Evolutionary conservation across 2,329 filamentous ascomycete species (phyloP).

Genomic region (Trichoderma hamatum): DNA sequence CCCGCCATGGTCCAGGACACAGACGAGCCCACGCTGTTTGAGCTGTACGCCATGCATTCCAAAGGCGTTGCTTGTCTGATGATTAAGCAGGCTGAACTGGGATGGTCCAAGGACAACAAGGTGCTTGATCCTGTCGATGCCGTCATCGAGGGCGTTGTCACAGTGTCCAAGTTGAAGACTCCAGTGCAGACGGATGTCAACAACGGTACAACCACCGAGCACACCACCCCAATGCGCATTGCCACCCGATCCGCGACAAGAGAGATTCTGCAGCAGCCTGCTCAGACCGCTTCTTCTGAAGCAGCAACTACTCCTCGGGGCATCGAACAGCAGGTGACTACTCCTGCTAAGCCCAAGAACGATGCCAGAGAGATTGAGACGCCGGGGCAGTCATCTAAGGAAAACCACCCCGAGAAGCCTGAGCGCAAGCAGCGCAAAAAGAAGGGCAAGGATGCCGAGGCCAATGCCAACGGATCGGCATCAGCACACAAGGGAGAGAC

Average conservation of each 20-base stretch:
- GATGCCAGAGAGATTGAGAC: conserved; percentile 55
- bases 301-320: conserved; percentile 39
- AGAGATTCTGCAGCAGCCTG: conserved; percentile 35
- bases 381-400: conserved; percentile 44
- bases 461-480: conserved; percentile 44
- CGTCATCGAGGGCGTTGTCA: conserved; percentile 71
- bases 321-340: conserved; percentile 35
- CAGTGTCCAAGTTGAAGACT: conserved; percentile 69
- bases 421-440: conserved; percentile 69
- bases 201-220: conserved; percentile 41
- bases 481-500: conserved; percentile 37
- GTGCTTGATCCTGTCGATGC: conserved; percentile 79
- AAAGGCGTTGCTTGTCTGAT: conserved; percentile 90
- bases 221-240: conserved; percentile 40
- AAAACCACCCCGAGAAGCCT: conserved; percentile 55
- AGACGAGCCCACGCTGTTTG: conserved; percentile 79
- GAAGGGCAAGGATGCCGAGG: conserved; percentile 62
- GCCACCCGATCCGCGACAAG: conserved; percentile 42
- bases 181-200: conserved; percentile 48
- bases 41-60: conserved; percentile 96
- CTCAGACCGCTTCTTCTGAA: conserved; percentile 28
- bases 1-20: conserved; percentile 65
- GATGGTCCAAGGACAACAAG: conserved; percentile 90
- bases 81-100: conserved; percentile 85
- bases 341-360: conserved; percentile 45